Evolutionary conservation across 129 eudicot genomes (phyloP), one percentile per base, ranked within the genome.

Genomic region (Helichrysum umbraculigerum): DNA sequence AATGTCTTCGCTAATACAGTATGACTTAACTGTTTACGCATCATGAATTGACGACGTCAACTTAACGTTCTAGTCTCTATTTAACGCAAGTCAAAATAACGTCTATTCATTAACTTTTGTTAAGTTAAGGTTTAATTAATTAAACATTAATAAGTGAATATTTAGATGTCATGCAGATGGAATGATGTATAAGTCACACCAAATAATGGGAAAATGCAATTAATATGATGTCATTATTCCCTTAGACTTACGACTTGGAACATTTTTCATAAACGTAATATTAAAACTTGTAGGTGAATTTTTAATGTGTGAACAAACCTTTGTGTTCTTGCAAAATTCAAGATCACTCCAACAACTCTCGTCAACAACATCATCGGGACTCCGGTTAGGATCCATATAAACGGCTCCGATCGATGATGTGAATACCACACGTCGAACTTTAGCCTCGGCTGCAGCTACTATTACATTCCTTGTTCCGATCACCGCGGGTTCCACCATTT

Each of bases 401-500:
- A 95, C 89, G 12, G 99, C 97, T 12, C 99, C 99, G 3, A 95
- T 95, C 34, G 99, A 95, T n/a, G 97, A 95, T 5, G 99, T 95
- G 66, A 95, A 86, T 34, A 91, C 89, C 47, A 95, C 97, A 9
- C 97, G 97, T 70, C 88, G 86, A 32, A 88, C 97, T 77, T 87
- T 86, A 25, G 91, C 92, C 75, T 91, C 97, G 1, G 99, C 91
- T 17, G 99, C 96, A 71, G 99, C 99, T 0, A 81, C 85, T 57
- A 95, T 86, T 66, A 95, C 97, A 76, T 89, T 83, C 82, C 86
- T 83, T 21, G 99, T 87, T 59, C 99, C 99, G 15, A 75, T 83
- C 78, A 95, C 95, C 6, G 99, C 97, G 22, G 99, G 99, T 82
- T 95, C 99, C 87, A 95, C 94, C 99, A 95, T 95, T 91, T 95